Conservation (phyloP, 768 basidiomycete genomes). For the Lactarius deliciosus region DNA sequence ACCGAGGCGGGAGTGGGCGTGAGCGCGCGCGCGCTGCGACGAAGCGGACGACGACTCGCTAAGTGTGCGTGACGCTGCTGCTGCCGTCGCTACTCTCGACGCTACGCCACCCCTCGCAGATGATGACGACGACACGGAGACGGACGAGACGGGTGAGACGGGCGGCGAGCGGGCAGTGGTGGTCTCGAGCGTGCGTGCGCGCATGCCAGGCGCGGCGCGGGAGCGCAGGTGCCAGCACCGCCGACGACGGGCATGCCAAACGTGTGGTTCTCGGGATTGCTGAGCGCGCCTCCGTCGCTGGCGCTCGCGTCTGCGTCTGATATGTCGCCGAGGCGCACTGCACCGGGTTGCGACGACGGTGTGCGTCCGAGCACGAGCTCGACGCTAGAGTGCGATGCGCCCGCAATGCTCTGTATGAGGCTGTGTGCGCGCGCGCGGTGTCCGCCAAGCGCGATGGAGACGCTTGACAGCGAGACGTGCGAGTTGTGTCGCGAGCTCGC, state of each 20-base stretch:
- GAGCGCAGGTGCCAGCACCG: conserved; percentile 40
- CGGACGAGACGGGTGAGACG: background rate
- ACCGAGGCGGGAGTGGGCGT: conserved; percentile 15
- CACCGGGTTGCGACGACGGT: background rate
- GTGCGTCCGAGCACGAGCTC: conserved; percentile 47
- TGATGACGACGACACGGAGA: background rate
- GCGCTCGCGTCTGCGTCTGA: conserved; percentile 48
- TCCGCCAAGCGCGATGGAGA: conserved; percentile 34
- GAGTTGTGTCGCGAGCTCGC: conserved; percentile 35
- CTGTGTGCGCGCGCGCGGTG: conserved; percentile 62
- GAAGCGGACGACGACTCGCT: conserved; percentile 16
- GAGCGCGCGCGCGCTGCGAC: conserved; percentile 25
- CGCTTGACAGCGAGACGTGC: conserved; percentile 29
- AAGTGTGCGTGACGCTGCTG: background rate
- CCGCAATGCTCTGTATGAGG: conserved; percentile 60
- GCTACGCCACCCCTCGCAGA: background rate
- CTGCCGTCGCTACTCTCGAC: background rate
- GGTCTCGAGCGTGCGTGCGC: conserved; percentile 18
- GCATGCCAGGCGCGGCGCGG: conserved; percentile 29
- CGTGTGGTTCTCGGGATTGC: conserved; percentile 67
- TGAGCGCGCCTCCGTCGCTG: conserved; percentile 46
- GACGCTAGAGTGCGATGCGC: conserved; percentile 60
- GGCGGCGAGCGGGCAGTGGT: conserved; percentile 5
- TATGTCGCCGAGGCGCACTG: conserved; percentile 2
- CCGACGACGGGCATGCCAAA: conserved; percentile 57